A percentile compares a stretch with the other conserved stretches of the same genome.
Evolutionary conservation across 345 rosid genomes (phyloP).

Genomic region (Gossypium mustelinum): DNA sequence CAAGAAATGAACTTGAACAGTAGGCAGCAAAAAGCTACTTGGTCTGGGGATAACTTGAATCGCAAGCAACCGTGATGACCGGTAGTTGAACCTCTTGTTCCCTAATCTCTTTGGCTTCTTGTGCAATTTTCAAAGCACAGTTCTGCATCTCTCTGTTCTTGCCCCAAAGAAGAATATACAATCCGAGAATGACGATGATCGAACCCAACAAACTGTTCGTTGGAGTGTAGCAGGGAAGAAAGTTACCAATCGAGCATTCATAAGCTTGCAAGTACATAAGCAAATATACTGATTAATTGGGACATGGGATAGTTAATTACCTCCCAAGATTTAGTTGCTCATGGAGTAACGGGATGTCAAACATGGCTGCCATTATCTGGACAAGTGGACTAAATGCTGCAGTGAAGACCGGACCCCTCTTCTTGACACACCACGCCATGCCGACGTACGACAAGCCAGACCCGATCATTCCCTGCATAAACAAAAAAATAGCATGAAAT

Average conservation of each 20-base stretch:
- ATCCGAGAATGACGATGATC: constrained; percentile 45
- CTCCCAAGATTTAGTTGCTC: constrained; percentile 59
- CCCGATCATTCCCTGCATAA: constrained; percentile 50
- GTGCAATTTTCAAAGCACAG: constrained; percentile 29
- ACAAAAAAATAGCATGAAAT: neutral
- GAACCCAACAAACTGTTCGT: constrained; percentile 58
- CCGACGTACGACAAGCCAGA: constrained; percentile 57
- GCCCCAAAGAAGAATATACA: constrained; percentile 71
- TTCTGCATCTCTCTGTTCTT: constrained; percentile 49
- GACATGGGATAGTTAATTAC: constrained; percentile 23
- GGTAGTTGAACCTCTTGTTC: constrained; percentile 33
- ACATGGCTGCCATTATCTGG: constrained; percentile 50
- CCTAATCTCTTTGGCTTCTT: constrained; percentile 31
- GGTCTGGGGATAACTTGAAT: constrained; percentile 12
- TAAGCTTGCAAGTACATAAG: neutral
- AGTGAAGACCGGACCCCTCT: constrained; percentile 59
- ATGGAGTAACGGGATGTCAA: constrained; percentile 53
- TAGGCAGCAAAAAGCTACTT: neutral
- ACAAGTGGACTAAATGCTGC: constrained; percentile 60
- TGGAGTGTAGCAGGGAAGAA: neutral
- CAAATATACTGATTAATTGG: neutral
- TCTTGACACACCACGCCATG: constrained; percentile 69
- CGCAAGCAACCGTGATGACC: constrained; percentile 26
- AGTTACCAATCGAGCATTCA: neutral
- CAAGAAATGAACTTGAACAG: neutral